A percentile compares a stretch with the other conserved stretches of the same genome.
These are phyloP conservation scores for Colletotrichum gigasporum DNA, from an alignment of 2,329 filamentous ascomycete species.

Conservation along the genomic window DNA sequence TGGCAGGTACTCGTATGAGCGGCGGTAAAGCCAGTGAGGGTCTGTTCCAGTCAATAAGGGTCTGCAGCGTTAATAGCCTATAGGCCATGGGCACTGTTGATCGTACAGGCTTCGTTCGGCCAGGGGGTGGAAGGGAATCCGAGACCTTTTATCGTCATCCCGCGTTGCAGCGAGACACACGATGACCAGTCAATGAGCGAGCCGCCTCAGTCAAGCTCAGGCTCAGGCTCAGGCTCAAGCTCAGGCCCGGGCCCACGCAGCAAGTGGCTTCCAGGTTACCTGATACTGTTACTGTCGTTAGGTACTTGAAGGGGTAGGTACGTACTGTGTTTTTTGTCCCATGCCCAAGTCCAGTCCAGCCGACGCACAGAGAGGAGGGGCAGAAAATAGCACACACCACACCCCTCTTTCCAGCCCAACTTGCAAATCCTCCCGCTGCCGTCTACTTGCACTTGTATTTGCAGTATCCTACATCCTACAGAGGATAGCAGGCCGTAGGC, in stretches of 20 bases:
- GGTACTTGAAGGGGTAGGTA: too few relatives aligned
- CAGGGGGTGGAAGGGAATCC: neutral
- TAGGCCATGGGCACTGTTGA: neutral
- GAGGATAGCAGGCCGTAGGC: too few relatives aligned
- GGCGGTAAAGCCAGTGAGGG: neutral
- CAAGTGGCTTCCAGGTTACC: too few relatives aligned
- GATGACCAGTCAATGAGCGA: neutral
- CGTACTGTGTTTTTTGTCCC: too few relatives aligned
- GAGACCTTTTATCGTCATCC: conserved; percentile 18
- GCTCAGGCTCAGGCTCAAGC: too few relatives aligned
- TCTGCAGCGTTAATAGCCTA: neutral
- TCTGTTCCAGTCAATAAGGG: neutral
- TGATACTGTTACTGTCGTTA: too few relatives aligned
- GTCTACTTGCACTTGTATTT: too few relatives aligned
- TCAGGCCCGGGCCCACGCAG: too few relatives aligned
- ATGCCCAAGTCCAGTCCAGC: neutral
- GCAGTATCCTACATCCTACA: too few relatives aligned
- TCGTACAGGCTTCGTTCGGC: neutral
- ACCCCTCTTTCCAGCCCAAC: neutral
- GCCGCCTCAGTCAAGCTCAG: neutral
- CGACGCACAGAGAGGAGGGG: neutral
- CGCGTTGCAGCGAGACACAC: neutral
- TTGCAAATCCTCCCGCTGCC: neutral
- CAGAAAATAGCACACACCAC: conserved; percentile 20
- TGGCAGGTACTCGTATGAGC: neutral